These are phyloP conservation scores for Lenzites betulinus DNA, from an alignment of 768 basidiomycete genomes.

Conservation along the genomic window DNA sequence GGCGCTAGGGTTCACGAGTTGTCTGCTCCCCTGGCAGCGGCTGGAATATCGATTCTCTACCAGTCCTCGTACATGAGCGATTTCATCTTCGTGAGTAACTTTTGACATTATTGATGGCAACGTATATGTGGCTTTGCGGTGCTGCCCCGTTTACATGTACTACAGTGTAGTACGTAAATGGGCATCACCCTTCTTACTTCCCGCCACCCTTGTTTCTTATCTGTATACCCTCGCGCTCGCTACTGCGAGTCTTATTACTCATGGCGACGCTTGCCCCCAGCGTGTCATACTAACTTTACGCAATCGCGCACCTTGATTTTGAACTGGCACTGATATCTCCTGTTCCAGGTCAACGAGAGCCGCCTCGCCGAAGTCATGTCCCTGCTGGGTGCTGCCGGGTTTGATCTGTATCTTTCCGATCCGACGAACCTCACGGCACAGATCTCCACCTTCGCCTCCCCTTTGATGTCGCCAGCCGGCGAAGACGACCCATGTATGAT, in stretches of 20 bases:
- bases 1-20: constrained; percentile 76
- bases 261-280: neutral
- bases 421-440: constrained; percentile 30
- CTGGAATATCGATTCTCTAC: constrained; percentile 80
- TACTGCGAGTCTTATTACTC: neutral
- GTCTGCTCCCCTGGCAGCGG: constrained; percentile 73
- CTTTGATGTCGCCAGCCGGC: constrained; percentile 25
- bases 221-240: constrained; percentile 2
- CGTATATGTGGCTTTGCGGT: no score
- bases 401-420: constrained; percentile 51
- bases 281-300: neutral
- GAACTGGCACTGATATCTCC: neutral
- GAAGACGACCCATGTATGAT: constrained; percentile 26
- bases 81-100: constrained; percentile 68
- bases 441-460: constrained; percentile 30
- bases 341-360: constrained; percentile 61
- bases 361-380: constrained; percentile 63
- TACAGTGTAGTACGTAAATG: constrained; percentile 10
- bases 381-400: constrained; percentile 61
- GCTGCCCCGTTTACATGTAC: neutral
- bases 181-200: neutral
- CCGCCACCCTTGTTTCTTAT: constrained; percentile 8
- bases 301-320: neutral
- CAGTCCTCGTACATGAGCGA: constrained; percentile 84
- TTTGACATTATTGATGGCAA: no score